Base-by-base conservation (phyloP, 2,329 filamentous ascomycete genomes). In the Clarireedia hainanense region DNA sequence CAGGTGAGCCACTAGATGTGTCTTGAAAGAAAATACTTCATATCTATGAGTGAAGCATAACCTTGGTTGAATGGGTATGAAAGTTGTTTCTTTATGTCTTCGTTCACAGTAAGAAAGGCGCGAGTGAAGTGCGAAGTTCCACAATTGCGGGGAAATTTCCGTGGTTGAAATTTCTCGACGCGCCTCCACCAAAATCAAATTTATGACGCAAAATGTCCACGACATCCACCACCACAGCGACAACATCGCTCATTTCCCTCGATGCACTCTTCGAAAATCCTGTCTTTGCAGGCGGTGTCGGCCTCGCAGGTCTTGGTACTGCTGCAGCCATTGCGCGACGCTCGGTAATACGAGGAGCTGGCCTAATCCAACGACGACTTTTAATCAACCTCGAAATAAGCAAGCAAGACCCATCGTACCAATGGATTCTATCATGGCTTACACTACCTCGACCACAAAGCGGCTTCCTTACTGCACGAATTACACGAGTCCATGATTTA, bases 301-400 rank as follows among this genome's bases (percentile, higher is more conserved):
- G 94, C 64, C 87, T 99, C 52, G 94, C 91, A 58, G 89, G 88
- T 30, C 79, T 99, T 52, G 94, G 91, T 60, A 89, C 91, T 36
- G 86, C 81, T 42, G 80, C 91, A 34, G 86, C 90, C 12, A 82
- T 95, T 64, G 89, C 85, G 30, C 90, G 94, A 60, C 86, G 86
- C 67, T 89, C 88, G 36, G 71, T 88, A 57, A 81, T 91, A 58
- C 77, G 84, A 65, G 84, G 84, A 54, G 84, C 86, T n/a, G 80
- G 81, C 45, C 78, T 95, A 56, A 74, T 96, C 57, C 88, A 89
- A 50, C 85, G 87, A 52, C 89, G 92, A 49, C 83, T 99, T 74
- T 84, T 99, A 30, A 89, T 97, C 65, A 91, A 96, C 66, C 84
- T 99, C 66, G 94, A 99, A 72, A 96, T 99, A 71, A 92, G 89